These are phyloP conservation scores for Colletotrichum paranaense DNA, from an alignment of 2,329 filamentous ascomycete species.

Conservation along the genomic window DNA sequence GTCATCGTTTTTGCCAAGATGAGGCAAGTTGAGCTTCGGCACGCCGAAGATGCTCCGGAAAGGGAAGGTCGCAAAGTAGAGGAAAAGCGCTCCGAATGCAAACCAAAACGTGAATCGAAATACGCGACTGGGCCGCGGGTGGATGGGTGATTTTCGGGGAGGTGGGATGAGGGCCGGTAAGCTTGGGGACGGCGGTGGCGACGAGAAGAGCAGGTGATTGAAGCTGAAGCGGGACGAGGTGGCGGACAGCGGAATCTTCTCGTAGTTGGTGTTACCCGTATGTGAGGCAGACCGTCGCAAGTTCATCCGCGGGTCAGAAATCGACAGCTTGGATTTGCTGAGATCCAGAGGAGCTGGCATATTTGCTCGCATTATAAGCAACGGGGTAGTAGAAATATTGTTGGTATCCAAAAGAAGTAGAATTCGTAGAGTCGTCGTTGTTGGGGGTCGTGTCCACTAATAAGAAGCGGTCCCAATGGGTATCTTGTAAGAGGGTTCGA, in stretches of 20 bases:
- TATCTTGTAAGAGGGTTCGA: constrained; percentile 24
- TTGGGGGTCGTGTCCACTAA: constrained; percentile 12
- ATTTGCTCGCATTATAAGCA: constrained; percentile 35
- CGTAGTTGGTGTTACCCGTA: constrained; percentile 50
- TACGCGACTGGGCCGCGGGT: constrained; percentile 68
- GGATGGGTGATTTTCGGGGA: constrained; percentile 69
- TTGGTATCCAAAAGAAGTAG: constrained; percentile 25
- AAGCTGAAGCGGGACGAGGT: constrained; percentile 74
- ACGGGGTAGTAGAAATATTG: constrained; percentile 1
- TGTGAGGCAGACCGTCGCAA: constrained; percentile 70
- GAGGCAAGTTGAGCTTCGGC: constrained; percentile 51
- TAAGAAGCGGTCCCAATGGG: constrained; percentile 22
- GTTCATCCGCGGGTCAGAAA: constrained; percentile 67
- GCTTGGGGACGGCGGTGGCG: constrained; percentile 76
- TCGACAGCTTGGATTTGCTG: constrained; percentile 59
- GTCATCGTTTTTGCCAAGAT: constrained; percentile 53
- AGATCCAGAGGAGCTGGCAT: constrained; percentile 63
- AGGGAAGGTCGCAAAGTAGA: constrained; percentile 59
- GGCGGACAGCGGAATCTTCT: constrained; percentile 66
- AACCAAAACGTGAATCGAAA: constrained; percentile 68
- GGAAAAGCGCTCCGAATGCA: constrained; percentile 58
- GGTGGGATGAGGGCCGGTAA: constrained; percentile 76
- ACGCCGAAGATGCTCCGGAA: constrained; percentile 45
- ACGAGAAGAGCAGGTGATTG: constrained; percentile 74
- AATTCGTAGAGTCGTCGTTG: constrained; percentile 29